Conservation (phyloP, 805 yeast genomes). For the Pichia gijzeniarum region DNA sequence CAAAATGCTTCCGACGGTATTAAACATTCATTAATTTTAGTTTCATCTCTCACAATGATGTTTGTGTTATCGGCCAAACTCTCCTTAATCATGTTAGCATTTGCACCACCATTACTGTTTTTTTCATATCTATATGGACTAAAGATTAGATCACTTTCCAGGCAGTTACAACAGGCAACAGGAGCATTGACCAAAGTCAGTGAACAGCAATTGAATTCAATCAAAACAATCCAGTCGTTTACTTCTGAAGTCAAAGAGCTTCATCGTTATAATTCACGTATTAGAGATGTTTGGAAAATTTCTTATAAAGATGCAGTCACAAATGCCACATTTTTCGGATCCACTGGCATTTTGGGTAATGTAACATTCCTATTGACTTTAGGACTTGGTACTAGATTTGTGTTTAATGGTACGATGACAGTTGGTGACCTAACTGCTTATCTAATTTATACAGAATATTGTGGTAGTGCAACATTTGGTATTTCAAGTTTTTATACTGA, state of each 20-base stretch:
- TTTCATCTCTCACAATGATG: conserved; percentile 89
- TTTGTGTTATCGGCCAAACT: conserved; percentile 72
- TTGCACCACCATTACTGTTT: conserved; percentile 78
- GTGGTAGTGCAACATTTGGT: conserved; percentile 89
- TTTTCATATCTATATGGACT: conserved; percentile 83
- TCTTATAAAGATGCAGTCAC: conserved; percentile 79
- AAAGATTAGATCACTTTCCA: conserved; percentile 66
- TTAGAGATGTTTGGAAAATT: conserved; percentile 57
- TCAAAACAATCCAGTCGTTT: conserved; percentile 84
- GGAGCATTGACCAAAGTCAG: conserved; percentile 86
- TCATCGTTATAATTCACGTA: conserved; percentile 64
- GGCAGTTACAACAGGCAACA: conserved; percentile 74
- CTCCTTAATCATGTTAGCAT: conserved; percentile 66
- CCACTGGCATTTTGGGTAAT: conserved; percentile 82
- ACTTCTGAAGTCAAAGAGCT: conserved; percentile 81
- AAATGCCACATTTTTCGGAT: conserved; percentile 71
- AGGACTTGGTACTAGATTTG: conserved; percentile 76
- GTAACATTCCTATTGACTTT: conserved; percentile 68
- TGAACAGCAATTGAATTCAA: conserved; percentile 83
- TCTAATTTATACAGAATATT: conserved; percentile 92
- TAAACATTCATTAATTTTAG: conserved; percentile 72
- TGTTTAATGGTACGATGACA: conserved; percentile 63
- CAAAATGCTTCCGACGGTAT: conserved; percentile 89
- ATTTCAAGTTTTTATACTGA: conserved; percentile 88
- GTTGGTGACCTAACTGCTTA: conserved; percentile 89